Base-by-base conservation (phyloP, 2,329 filamentous ascomycete species). In the Phaeomoniella chlamydospora region DNA sequence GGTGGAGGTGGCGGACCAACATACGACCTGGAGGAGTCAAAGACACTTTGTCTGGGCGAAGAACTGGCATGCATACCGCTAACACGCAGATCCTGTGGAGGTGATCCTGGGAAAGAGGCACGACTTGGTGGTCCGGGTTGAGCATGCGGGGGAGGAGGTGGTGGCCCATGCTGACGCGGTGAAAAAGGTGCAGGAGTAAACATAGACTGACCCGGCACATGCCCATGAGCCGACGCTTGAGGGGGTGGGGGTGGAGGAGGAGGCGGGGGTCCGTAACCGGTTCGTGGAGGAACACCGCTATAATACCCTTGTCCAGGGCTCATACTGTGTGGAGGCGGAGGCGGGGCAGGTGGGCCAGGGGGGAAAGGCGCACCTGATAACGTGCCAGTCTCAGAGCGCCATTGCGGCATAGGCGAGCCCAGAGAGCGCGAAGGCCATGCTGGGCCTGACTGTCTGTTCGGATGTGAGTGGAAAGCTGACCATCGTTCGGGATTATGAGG, bases 291-390 rank as follows among this genome's bases (percentile, higher is more conserved):
- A 39, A 6, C 52, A 49, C 2, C 52, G 51, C 22, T 54, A 58
- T 40, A 56, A 45, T 47, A 52, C 35, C 14, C 36, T 26, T 18
- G 41, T 42, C 19, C 37, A 36, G 16, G 38, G 38, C 18, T 55
- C 52, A 15, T 50, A 46, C 4, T 53, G 50, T 34, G 48, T 51
- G 14, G 51, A 38, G 54, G 52, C 10, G 52, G 45, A 29, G 51
- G 49, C 18, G 49, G 44, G 3, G 43, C 40, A 16, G 45, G 43
- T 15, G 39, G 39, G 29, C 65, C 55, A 11, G 62, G 60, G 14
- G 67, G 65, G 37, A 66, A 62, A 65, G 72, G 47, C 59, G 68
- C 54, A 31, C 43, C 43, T 37, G 51, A 43, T 31, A 55, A 48
- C 18, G 54, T 48, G 34, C 58, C 47, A 19, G 41, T 41, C 29